These are phyloP conservation scores for Beauveria rudraprayagi DNA, from an alignment of 2,329 filamentous ascomycete species.

Conservation along the genomic window DNA sequence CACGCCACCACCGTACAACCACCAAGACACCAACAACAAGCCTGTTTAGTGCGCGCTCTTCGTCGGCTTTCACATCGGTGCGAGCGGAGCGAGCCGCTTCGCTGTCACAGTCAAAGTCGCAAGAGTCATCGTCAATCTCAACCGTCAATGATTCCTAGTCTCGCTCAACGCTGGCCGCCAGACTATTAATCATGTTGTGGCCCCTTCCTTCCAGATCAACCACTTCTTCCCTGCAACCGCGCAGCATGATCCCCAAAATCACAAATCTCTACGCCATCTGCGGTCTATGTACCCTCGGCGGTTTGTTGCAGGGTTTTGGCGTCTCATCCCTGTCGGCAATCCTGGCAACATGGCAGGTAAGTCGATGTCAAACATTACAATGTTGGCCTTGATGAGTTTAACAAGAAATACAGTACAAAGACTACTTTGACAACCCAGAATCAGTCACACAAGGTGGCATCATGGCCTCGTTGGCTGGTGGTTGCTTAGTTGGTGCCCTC, in stretches of 20 bases:
- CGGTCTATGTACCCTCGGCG: conserved; percentile 22
- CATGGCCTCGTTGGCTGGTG: conserved; percentile 35
- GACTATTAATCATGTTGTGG: conserved; percentile 4
- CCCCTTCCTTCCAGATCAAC: conserved; percentile 2
- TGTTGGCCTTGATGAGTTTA: background rate
- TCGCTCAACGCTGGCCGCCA: background rate
- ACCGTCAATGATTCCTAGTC: background rate
- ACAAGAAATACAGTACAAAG: conserved; percentile 28
- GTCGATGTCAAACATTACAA: background rate
- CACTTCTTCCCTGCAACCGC: background rate
- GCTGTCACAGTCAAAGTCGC: background rate
- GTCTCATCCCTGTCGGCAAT: conserved; percentile 47
- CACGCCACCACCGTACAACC: background rate
- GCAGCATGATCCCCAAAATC: conserved; percentile 10
- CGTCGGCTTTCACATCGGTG: background rate
- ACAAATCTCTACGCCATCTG: conserved; percentile 19
- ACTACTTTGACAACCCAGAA: conserved; percentile 38
- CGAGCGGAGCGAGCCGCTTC: conserved; percentile 1
- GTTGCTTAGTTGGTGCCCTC: conserved; percentile 34
- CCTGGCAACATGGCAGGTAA: conserved; percentile 31
- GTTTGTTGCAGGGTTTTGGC: conserved; percentile 40
- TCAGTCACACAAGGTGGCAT: conserved; percentile 36
- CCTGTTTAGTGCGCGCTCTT: background rate
- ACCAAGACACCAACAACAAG: background rate
- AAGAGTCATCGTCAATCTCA: background rate